Conservation (phyloP, 2,329 filamentous ascomycete genomes). For the Claviceps humidiphila region DNA sequence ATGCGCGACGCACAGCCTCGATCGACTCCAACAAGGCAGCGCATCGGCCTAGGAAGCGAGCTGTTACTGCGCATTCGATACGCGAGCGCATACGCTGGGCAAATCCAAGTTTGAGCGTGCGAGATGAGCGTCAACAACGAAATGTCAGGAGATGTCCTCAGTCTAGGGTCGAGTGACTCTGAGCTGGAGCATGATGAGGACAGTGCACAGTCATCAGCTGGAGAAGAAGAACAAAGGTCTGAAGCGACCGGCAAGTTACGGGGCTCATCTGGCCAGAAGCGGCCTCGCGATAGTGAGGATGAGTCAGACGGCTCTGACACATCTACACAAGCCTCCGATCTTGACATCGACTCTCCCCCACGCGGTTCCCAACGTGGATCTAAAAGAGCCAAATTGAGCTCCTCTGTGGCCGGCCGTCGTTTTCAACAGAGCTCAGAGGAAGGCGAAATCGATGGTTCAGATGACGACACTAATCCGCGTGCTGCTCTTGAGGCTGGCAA, state of each 20-base stretch:
- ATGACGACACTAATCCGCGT: constrained; percentile 5
- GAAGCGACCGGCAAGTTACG: background rate
- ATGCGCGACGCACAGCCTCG: background rate
- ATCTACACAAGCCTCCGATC: background rate
- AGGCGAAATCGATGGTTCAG: constrained; percentile 19
- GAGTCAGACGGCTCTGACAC: constrained; percentile 3
- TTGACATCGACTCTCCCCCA: background rate
- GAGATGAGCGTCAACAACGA: constrained; percentile 1
- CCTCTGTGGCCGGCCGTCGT: constrained; percentile 1
- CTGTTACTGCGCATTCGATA: background rate
- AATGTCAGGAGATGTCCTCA: constrained; percentile 2
- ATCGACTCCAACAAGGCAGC: no score
- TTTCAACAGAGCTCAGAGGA: constrained; percentile 16
- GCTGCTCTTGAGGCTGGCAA: constrained; percentile 5
- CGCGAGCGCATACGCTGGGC: background rate
- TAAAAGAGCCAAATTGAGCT: constrained; percentile 11
- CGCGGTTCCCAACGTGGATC: constrained; percentile 1
- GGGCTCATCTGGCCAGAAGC: background rate
- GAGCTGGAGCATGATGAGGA: background rate
- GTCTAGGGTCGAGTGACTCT: constrained; percentile 2
- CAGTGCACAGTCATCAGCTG: background rate
- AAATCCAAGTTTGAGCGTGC: background rate
- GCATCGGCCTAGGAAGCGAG: background rate
- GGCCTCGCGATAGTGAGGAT: background rate
- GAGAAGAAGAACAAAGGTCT: background rate